A percentile compares a stretch with the other conserved stretches of the same genome.
phyloP scores from a whole-genome alignment of 2,329 filamentous ascomycete genomes.

The Neurospora sp. region DNA sequence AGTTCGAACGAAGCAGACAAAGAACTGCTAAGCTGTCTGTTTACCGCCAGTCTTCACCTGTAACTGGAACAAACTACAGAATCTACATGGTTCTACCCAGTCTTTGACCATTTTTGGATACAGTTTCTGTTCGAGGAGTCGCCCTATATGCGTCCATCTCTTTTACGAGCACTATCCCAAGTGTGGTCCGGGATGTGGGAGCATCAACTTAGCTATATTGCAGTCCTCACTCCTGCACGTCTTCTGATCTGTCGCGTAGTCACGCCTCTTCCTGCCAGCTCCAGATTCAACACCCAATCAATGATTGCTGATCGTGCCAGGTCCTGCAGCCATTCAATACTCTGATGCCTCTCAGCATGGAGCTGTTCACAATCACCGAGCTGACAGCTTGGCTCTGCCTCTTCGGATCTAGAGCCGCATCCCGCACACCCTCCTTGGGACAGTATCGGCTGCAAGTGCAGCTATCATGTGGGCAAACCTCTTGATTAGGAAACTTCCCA shows the following conservation, averaged over 20 bases:
- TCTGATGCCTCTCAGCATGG: conserved; percentile 3
- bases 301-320: not conserved
- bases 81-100: not conserved
- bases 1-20: not conserved
- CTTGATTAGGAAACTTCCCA: not conserved
- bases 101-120: not conserved
- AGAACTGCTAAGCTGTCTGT: not conserved
- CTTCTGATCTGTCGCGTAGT: not conserved
- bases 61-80: not conserved
- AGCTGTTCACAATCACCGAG: not conserved
- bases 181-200: not conserved
- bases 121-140: not conserved
- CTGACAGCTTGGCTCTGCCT: not conserved
- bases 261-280: not conserved
- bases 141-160: not conserved
- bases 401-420: not conserved
- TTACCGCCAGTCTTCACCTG: not conserved
- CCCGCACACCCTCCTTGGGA: not conserved
- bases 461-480: not conserved
- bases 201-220: not conserved
- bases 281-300: not conserved
- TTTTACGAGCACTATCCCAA: not conserved
- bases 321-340: conserved; percentile 14
- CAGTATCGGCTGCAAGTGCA: not conserved
- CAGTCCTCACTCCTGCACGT: not conserved